Conservation (phyloP, 2,329 filamentous ascomycete genomes). For the Scopulariopsis brevicaulis region DNA sequence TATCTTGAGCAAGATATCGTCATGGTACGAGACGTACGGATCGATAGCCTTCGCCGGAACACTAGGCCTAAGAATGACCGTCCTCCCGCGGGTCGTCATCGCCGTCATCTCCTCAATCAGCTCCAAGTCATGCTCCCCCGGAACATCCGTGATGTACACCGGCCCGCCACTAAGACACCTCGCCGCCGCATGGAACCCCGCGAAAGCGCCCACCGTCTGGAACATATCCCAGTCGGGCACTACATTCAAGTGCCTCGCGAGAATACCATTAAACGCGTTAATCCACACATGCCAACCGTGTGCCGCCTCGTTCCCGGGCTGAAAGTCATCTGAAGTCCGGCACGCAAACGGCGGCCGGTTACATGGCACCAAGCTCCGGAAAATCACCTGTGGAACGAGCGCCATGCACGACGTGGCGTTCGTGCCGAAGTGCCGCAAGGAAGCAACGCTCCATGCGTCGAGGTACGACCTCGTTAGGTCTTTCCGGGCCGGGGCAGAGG, state of each 20-base stretch:
- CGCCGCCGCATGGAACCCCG: constrained; percentile 79
- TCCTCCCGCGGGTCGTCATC: constrained; percentile 56
- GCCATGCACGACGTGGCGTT: constrained; percentile 92
- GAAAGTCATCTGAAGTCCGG: constrained; percentile 88
- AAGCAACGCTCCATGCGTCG: constrained; percentile 73
- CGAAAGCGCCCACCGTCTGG: constrained; percentile 55
- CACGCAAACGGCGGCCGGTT: constrained; percentile 63
- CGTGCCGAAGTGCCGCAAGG: constrained; percentile 65
- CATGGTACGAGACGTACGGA: constrained; percentile 66
- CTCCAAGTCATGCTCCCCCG: constrained; percentile 65
- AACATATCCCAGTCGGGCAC: constrained; percentile 76
- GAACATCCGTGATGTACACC: constrained; percentile 86
- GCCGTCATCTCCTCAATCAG: constrained; percentile 77
- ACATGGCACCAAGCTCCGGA: constrained; percentile 70
- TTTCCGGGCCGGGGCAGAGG: constrained; percentile 56
- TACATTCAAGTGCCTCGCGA: constrained; percentile 76
- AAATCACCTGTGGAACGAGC: constrained; percentile 74
- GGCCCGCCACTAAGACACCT: constrained; percentile 84
- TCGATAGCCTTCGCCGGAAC: constrained; percentile 61
- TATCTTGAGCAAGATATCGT: constrained; percentile 63
- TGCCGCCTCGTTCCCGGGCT: constrained; percentile 66
- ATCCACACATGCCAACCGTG: constrained; percentile 94
- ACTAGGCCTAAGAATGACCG: constrained; percentile 71
- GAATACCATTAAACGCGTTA: constrained; percentile 79
- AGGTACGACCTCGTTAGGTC: constrained; percentile 66